Conservation (phyloP, 1,284 basidiomycete genomes). For the Ceratobasidium sp. region DNA sequence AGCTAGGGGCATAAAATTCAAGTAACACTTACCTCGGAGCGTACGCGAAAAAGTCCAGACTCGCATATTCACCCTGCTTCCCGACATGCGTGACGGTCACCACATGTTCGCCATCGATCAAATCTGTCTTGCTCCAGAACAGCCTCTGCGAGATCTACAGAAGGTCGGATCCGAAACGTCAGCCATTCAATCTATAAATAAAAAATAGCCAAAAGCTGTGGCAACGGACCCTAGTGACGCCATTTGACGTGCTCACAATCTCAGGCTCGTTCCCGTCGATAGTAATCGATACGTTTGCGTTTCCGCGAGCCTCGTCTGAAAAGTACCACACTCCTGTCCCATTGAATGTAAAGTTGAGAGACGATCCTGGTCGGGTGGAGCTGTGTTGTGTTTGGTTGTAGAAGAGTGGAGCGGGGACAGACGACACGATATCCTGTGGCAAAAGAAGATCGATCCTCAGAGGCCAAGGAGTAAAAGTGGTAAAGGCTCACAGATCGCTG, state of each 20-base stretch:
- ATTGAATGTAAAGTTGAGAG: not conserved
- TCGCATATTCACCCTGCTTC: not conserved
- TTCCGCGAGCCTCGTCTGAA: not conserved
- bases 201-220: not conserved
- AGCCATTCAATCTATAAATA: not conserved
- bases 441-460: not conserved
- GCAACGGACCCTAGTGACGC: not conserved
- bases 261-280: not conserved
- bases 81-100: conserved; percentile 7
- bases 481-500: not conserved
- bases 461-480: too few relatives aligned
- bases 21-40: not conserved
- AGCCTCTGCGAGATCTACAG: not conserved
- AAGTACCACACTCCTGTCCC: conserved; percentile 29
- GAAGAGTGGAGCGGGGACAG: not conserved
- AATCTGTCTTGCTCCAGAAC: conserved; percentile 10
- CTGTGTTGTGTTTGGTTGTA: not conserved
- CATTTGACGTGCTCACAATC: not conserved
- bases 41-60: conserved; percentile 33
- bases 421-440: not conserved
- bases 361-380: not conserved
- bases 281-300: not conserved
- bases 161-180: not conserved
- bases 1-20: too few relatives aligned
- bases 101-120: not conserved